Evolutionary conservation across 2,329 filamentous ascomycete species (phyloP), one percentile per base, ranked within the genome.

Genomic region (Ophiostoma ips): DNA sequence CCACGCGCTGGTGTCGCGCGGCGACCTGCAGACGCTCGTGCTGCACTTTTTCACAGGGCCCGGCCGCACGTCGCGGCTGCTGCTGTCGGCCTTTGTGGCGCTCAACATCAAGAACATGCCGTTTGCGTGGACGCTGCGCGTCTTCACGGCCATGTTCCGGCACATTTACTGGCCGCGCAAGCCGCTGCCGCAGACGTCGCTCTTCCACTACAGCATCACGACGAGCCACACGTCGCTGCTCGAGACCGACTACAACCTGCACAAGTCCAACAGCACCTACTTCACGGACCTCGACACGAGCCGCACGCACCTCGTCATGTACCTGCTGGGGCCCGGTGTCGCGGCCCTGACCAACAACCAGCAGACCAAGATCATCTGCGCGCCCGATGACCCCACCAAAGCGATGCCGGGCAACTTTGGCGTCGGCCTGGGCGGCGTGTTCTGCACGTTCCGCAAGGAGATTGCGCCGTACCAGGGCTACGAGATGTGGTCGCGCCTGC

Each of bases 281-380:
- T 94, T 94, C 62, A 71, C 80, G 56, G 87, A 94, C 65, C 79
- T 94, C 56, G 88, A 94, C 65, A 76, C 90, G 53, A 79, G 83
- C 36, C 84, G 92, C 51, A 84, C 84, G 1, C 85, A 94, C 56
- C 77, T 92, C 9, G 79, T 94, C 49, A 83, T 80, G 46, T 77
- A 81, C 56, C 68, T 89, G 2, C 69, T 83, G 49, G 75, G 73
- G 18, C 72, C 75, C 0, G 79, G 79, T 1, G 71, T 83, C 60
- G 66, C 70, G 37, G 67, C 63, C 16, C 63, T 77, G 15, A 67
- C 71, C 44, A 60, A 68, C 53, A 80, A 81, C 56, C 64, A 64
- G 2, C 58, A 65, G 19, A 69, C 67, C 31, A 66, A 66, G 53
- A 63, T 79, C n/a, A 73, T 81, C 34, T 59, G 67, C 45, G 69